Conservation (phyloP, 169 alveolate genomes). For the Cryptosporidium parvum region DNA sequence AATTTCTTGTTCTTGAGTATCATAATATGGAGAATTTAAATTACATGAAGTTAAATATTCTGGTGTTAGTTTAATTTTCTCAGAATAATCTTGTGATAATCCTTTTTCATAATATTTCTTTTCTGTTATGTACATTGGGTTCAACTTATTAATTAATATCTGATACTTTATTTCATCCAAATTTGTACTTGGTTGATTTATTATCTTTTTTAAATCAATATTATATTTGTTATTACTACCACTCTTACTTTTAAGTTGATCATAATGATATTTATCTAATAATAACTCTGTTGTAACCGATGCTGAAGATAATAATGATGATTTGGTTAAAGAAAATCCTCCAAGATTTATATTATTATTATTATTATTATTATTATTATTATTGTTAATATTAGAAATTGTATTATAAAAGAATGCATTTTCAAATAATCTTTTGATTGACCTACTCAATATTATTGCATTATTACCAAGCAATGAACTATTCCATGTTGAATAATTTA, state of each 20-base stretch:
- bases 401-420: neutral
- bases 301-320: slow-evolving; percentile 4
- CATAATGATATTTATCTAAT: neutral
- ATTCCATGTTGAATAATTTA: slow-evolving; percentile 35
- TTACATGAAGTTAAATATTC: slow-evolving; percentile 50
- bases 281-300: slow-evolving; percentile 32
- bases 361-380: too few species aligned
- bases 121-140: neutral
- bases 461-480: slow-evolving; percentile 40
- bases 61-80: slow-evolving; percentile 34
- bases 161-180: neutral
- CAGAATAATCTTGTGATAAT: slow-evolving; percentile 20
- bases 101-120: slow-evolving; percentile 27
- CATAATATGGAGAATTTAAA: slow-evolving; percentile 25
- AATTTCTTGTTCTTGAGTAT: neutral
- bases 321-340: neutral
- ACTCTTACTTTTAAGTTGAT: neutral
- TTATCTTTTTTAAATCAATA: neutral
- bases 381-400: neutral
- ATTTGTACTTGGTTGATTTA: neutral
- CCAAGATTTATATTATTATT: neutral
- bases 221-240: neutral
- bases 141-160: neutral
- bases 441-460: slow-evolving; percentile 5
- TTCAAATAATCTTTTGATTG: slow-evolving; percentile 15